Conservation (phyloP, 768 basidiomycete genomes). For the Coprinopsis marcescibilis region DNA sequence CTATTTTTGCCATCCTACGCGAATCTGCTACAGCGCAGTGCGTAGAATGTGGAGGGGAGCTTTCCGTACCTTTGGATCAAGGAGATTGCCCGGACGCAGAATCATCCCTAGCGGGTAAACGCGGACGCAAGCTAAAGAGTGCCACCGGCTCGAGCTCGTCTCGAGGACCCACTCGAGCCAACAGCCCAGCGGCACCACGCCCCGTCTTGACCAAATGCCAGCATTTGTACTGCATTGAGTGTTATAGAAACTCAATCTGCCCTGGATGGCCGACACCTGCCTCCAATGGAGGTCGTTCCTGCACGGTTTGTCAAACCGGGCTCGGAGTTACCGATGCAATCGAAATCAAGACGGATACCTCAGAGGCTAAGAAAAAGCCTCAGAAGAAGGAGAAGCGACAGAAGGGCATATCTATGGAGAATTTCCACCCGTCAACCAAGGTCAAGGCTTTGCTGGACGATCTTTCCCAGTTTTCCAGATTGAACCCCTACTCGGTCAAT, state of each 20-base stretch:
- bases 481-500: conserved; percentile 83
- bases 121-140: conserved; percentile 42
- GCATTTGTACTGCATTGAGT: conserved; percentile 85
- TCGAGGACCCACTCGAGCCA: conserved; percentile 68
- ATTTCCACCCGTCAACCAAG: conserved; percentile 80
- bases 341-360: conserved; percentile 62
- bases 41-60: conserved; percentile 78
- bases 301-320: conserved; percentile 71
- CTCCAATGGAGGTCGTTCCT: conserved; percentile 52
- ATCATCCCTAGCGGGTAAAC: conserved; percentile 40
- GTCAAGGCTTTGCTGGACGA: conserved; percentile 78
- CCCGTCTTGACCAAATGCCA: conserved; percentile 88
- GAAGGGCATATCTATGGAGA: conserved; percentile 47
- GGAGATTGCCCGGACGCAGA: conserved; percentile 45
- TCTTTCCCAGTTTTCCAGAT: conserved; percentile 71
- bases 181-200: conserved; percentile 57
- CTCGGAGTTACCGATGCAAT: conserved; percentile 72
- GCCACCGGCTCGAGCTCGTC: conserved; percentile 31
- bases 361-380: conserved; percentile 50
- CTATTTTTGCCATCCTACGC: conserved; percentile 79
- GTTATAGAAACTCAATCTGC: conserved; percentile 77
- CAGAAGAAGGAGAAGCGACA: conserved; percentile 61
- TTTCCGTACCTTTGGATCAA: conserved; percentile 49
- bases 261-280: conserved; percentile 75
- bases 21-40: conserved; percentile 89